Evolutionary conservation across 2,329 filamentous ascomycete genomes (phyloP).

Genomic region (Aspergillus neotritici): DNA sequence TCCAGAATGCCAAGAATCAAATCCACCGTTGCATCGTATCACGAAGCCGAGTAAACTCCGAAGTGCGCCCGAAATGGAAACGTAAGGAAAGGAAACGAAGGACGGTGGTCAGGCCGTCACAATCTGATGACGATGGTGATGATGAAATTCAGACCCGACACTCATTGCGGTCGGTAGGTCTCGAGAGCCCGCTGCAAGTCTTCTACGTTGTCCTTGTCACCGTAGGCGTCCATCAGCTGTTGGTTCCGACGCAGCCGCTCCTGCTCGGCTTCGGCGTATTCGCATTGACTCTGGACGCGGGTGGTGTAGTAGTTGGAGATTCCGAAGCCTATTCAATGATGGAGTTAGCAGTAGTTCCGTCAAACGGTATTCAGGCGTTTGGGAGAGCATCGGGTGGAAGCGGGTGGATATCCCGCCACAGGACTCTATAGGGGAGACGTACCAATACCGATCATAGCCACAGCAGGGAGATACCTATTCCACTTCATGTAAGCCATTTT

Average conservation of each 20-base stretch:
- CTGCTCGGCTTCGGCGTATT: slow-evolving; percentile 21
- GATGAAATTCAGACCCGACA: neutral
- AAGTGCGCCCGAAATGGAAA: no score
- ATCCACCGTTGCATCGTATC: no score
- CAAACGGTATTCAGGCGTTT: no score
- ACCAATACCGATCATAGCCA: slow-evolving; percentile 2
- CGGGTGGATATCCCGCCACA: no score
- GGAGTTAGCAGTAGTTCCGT: no score
- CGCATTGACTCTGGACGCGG: slow-evolving; percentile 1
- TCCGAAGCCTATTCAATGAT: slow-evolving; percentile 13
- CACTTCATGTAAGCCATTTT: no score
- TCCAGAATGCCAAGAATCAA: no score
- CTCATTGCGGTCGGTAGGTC: slow-evolving; percentile 38
- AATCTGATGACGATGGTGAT: no score
- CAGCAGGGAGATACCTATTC: neutral
- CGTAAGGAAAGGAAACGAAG: no score
- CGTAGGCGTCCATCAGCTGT: slow-evolving; percentile 44
- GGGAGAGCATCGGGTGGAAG: no score
- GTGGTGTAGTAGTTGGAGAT: slow-evolving; percentile 10
- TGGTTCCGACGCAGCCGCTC: slow-evolving; percentile 33
- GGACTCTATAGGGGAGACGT: neutral
- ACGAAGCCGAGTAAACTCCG: no score
- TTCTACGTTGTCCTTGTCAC: slow-evolving; percentile 38
- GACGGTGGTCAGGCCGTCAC: no score
- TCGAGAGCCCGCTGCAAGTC: slow-evolving; percentile 44